A percentile compares a stretch with the other conserved stretches of the same genome.
These are phyloP conservation scores for Purpureocillium takamizusanense DNA, from an alignment of 2,329 filamentous ascomycete genomes.

Conservation along the genomic window DNA sequence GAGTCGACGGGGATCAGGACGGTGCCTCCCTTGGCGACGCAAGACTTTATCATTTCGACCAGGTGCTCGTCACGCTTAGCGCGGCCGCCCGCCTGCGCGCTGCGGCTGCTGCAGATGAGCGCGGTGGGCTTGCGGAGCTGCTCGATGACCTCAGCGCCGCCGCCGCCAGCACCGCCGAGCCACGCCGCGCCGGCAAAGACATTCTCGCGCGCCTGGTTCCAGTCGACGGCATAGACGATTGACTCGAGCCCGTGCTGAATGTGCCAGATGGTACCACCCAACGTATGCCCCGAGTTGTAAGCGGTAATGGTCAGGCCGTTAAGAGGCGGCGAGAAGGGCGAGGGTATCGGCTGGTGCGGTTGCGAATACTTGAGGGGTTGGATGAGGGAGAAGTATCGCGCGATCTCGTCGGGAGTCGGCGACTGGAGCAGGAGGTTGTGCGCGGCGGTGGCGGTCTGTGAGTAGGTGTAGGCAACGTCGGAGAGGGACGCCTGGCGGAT, in stretches of 20 bases:
- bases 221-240: slow-evolving; percentile 94
- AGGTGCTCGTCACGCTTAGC: slow-evolving; percentile 80
- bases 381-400: slow-evolving; percentile 82
- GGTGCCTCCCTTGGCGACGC: slow-evolving; percentile 74
- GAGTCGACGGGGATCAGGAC: slow-evolving; percentile 93
- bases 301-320: slow-evolving; percentile 92
- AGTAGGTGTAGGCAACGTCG: slow-evolving; percentile 46
- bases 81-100: slow-evolving; percentile 57
- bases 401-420: slow-evolving; percentile 81
- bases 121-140: slow-evolving; percentile 89
- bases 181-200: slow-evolving; percentile 89
- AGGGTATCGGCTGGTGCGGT: slow-evolving; percentile 80
- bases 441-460: slow-evolving; percentile 38
- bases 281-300: slow-evolving; percentile 90
- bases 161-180: slow-evolving; percentile 72
- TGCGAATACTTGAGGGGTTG: slow-evolving; percentile 95
- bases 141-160: slow-evolving; percentile 85
- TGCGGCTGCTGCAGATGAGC: slow-evolving; percentile 82
- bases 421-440: slow-evolving; percentile 54
- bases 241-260: slow-evolving; percentile 95
- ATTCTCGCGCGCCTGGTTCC: slow-evolving; percentile 96
- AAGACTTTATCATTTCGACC: slow-evolving; percentile 70
- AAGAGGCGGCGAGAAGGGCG: slow-evolving; percentile 78
- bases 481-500: slow-evolving; percentile 67
- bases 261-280: slow-evolving; percentile 98